Evolutionary conservation across 345 rosid genomes (phyloP), one percentile per base, ranked within the genome.

Genomic region (Eucalyptus dawsonii): DNA sequence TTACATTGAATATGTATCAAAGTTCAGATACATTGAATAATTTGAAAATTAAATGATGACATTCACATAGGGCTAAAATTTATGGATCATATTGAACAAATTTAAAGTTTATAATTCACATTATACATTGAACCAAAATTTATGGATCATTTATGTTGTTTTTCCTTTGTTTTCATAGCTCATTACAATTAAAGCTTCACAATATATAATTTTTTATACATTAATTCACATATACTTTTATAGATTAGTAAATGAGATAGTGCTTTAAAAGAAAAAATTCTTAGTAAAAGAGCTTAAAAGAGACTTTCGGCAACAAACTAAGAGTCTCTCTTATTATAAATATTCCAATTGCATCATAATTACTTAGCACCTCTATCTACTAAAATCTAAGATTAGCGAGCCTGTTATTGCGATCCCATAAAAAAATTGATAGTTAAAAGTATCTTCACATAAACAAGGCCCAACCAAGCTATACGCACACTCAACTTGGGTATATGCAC

Each of bases 361-460:
- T 34, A 31, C 4, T 69, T 9, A 0, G 0, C 7, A 5, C 11
- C 4, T 19, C 6, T 6, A 31, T 34, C 4, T 8, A 7, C 5
- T 0, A 11, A 69, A 31, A 31, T 34, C 0, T 9, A 7, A 72
- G 3, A 19, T 72, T 21, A 40, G 14, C 2, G 2, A 72, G 24
- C 1, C 5, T 6, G 1, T 72, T 17, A 34, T 0, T 2, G 1
- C 2, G 1, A 8, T 22, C 27, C 9, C 45, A 34, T 21, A 13
- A 11, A 72, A 69, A 6, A 37, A 3, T 72, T 72, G 14, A 72
- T 37, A 11, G 8, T 34, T 0, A 34, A 7, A 17, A 31, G 22
- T 72, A 14, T 21, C 8, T 37, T 37, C 45, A 19, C 45, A 11
- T 72, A 4, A n/a, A 29, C 9, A 65, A 65, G 0, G 37, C 19